Conservation (phyloP, 2,329 filamentous ascomycete species). For the Botrytis elliptica region DNA sequence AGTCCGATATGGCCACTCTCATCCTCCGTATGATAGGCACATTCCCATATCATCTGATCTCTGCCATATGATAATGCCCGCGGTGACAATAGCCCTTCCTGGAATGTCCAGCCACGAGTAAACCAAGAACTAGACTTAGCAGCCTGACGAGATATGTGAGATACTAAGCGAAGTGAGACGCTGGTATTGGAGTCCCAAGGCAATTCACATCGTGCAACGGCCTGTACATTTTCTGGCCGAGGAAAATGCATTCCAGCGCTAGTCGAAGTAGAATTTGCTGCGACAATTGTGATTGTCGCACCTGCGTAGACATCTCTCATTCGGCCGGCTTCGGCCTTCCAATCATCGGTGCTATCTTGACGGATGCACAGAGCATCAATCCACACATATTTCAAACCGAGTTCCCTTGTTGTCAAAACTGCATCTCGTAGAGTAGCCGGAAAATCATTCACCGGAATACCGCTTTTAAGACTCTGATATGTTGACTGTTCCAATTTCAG, state of each 20-base stretch:
- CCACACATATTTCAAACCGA: constrained; percentile 18
- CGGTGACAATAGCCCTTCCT: constrained; percentile 18
- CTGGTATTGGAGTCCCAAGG: not conserved
- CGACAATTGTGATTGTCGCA: constrained; percentile 11
- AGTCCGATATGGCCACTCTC: constrained; percentile 22
- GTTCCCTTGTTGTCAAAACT: constrained; percentile 3
- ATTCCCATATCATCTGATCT: constrained; percentile 23
- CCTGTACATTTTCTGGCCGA: not conserved
- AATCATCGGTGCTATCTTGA: constrained; percentile 19
- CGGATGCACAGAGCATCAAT: constrained; percentile 19
- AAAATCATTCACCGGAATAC: constrained; percentile 8
- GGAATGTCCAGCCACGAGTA: constrained; percentile 20
- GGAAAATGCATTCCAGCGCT: constrained; percentile 14
- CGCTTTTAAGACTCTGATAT: constrained; percentile 6
- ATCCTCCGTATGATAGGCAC: constrained; percentile 9
- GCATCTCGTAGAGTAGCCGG: constrained; percentile 16
- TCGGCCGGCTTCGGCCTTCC: constrained; percentile 10
- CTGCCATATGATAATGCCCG: constrained; percentile 18
- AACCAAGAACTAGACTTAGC: constrained; percentile 18
- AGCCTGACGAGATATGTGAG: constrained; percentile 17
- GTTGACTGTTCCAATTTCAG: constrained; percentile 9
- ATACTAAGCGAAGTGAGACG: constrained; percentile 8
- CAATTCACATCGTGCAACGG: not conserved
- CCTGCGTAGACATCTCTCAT: constrained; percentile 20
- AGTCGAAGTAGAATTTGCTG: constrained; percentile 17